phyloP scores from a whole-genome alignment of 2,329 filamentous ascomycete species.

The Stachybotrys chartarum region DNA sequence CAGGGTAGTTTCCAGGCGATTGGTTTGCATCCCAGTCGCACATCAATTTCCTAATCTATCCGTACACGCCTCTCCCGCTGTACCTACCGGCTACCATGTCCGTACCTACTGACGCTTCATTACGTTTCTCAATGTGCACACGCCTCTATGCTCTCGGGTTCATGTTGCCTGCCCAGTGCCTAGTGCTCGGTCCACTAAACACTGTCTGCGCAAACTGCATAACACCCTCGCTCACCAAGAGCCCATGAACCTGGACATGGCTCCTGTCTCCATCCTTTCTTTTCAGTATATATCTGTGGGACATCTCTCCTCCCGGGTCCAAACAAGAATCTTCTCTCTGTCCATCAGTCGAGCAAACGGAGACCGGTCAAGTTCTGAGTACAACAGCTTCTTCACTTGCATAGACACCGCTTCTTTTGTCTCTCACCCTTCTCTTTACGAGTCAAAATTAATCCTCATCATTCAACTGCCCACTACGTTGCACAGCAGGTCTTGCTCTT shows the following conservation, averaged over 20 bases:
- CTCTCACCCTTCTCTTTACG: neutral
- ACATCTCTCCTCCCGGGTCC: constrained; percentile 1
- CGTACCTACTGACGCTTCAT: too few species aligned
- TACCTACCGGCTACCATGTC: too few species aligned
- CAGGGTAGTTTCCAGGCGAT: neutral
- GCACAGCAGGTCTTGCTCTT: constrained; percentile 16
- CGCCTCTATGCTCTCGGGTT: too few species aligned
- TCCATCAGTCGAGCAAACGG: too few species aligned
- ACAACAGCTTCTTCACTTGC: too few species aligned
- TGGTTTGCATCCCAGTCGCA: neutral
- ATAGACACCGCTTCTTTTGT: too few species aligned
- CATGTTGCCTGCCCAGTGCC: too few species aligned
- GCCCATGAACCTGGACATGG: neutral
- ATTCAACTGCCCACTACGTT: too few species aligned
- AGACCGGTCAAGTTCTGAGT: too few species aligned
- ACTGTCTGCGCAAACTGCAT: constrained; percentile 6
- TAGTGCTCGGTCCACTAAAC: too few species aligned
- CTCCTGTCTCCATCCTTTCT: neutral
- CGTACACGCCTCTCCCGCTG: neutral
- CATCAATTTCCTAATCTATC: neutral
- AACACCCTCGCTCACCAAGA: constrained; percentile 3
- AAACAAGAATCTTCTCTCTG: neutral
- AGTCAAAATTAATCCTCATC: too few species aligned
- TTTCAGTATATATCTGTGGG: constrained; percentile 5
- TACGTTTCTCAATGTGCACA: too few species aligned